These are phyloP conservation scores for Cydonia oblonga DNA, from an alignment of 331 rosid species.

Conservation along the genomic window DNA sequence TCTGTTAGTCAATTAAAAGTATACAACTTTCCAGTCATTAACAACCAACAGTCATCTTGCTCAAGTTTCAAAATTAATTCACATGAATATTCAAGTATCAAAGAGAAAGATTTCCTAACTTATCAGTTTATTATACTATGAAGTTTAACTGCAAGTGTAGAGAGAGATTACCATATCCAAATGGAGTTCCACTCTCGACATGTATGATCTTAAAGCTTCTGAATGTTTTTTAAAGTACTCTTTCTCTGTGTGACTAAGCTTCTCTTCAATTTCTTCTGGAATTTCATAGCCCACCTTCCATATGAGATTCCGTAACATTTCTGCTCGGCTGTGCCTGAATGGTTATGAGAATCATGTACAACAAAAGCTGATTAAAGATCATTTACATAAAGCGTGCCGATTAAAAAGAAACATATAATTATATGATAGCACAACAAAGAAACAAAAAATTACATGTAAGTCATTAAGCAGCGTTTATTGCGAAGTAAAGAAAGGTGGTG, in stretches of 20 bases:
- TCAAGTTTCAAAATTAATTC: neutral
- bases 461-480: slow-evolving; percentile 79
- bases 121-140: neutral
- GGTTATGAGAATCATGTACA: slow-evolving; percentile 4
- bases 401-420: neutral
- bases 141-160: neutral
- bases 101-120: neutral
- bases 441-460: slow-evolving; percentile 46
- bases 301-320: slow-evolving; percentile 40
- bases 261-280: slow-evolving; percentile 67
- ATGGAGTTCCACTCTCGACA: slow-evolving; percentile 51
- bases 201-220: slow-evolving; percentile 46
- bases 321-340: slow-evolving; percentile 59
- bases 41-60: neutral
- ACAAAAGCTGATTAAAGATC: neutral
- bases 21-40: neutral
- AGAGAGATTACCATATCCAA: slow-evolving; percentile 67
- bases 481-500: slow-evolving; percentile 85
- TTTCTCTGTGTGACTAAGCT: slow-evolving; percentile 57
- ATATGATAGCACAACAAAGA: neutral
- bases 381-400: neutral
- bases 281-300: slow-evolving; percentile 76
- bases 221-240: slow-evolving; percentile 70
- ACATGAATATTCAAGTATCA: neutral
- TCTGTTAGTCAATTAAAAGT: neutral